These are phyloP conservation scores for Paraphysoderma sedebokerense DNA, from an alignment of 371 early-diverging fungal genomes.

Conservation along the genomic window DNA sequence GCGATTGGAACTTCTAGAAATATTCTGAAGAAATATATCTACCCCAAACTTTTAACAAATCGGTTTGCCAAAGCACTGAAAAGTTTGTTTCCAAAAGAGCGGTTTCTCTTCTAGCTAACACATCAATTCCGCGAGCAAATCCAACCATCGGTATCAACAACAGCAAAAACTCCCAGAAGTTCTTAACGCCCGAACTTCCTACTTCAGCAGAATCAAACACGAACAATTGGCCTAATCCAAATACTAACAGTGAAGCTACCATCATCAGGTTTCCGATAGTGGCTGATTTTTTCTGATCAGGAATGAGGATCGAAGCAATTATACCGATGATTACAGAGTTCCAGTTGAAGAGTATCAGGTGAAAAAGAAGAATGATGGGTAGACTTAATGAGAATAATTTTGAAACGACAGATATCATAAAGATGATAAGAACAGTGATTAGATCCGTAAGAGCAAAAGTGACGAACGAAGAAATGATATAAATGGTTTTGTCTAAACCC, in stretches of 20 bases:
- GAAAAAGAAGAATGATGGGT: constrained; percentile 8
- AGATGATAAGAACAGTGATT: constrained; percentile 10
- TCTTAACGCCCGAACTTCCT: neutral
- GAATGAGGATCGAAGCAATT: constrained; percentile 9
- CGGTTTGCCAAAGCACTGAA: constrained; percentile 2
- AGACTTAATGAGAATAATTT: constrained; percentile 9
- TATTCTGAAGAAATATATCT: too few relatives aligned
- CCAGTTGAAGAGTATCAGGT: constrained; percentile 14
- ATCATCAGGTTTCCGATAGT: neutral
- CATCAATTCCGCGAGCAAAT: constrained; percentile 13
- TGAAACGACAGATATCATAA: constrained; percentile 12
- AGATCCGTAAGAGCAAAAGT: constrained; percentile 8
- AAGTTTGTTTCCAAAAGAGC: constrained; percentile 9
- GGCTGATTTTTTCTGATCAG: constrained; percentile 15
- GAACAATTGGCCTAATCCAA: constrained; percentile 6
- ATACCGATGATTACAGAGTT: constrained; percentile 12
- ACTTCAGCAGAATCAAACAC: constrained; percentile 9
- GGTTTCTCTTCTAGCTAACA: constrained; percentile 11
- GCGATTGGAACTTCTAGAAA: too few relatives aligned
- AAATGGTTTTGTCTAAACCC: constrained; percentile 14
- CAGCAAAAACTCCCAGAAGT: constrained; percentile 11
- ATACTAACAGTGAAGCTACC: constrained; percentile 7
- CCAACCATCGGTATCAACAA: constrained; percentile 15
- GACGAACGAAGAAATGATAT: constrained; percentile 6
- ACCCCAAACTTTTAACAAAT: neutral